Evolutionary conservation across 345 rosid genomes (phyloP), one percentile per base, ranked within the genome.

Genomic region (Xanthoceras sorbifolium): DNA sequence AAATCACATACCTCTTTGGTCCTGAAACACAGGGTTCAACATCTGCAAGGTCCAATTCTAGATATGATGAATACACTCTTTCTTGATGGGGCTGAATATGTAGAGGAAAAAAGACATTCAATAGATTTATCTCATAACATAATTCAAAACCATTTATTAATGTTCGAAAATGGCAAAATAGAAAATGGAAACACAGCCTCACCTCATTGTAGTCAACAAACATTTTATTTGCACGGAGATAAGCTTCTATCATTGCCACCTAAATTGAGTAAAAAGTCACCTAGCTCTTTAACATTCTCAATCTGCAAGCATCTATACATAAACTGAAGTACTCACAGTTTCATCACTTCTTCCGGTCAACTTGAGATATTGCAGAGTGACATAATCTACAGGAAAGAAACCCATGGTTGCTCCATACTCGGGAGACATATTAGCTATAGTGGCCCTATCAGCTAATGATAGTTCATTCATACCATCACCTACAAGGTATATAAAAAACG

Each of bases 391-490:
- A 15, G 97, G 97, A 87, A 94, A 94, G 82, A 94, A 94, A 44
- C 98, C 97, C 97, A 94, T 92, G 84, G 97, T 94, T 83, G 98
- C 97, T 86, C 98, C 94, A 78, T 92, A 94, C 85, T 91, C 97
- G 1, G 98, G 98, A 73, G 97, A 90, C 97, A 94, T 94, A 67
- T 92, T 94, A 48, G 98, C 98, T 71, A 92, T 92, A 38, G 97
- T 94, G 20, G 98, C 98, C 83, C 97, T 89, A 84, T 94, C 97
- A 81, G 98, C 97, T 80, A 94, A 84, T 70, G 97, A 91, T 17
- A 94, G 84, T 81, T 89, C 84, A 66, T 92, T 82, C 97, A 94
- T 92, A 46, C 97, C 98, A 85, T 84, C 90, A 72, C 98, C 97
- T 94, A 86, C 72, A 79, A 75, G 59, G 73, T 50, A 8, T 73